Conservation (phyloP, 257 asterid species). For the Ocimum tenuiflorum region DNA sequence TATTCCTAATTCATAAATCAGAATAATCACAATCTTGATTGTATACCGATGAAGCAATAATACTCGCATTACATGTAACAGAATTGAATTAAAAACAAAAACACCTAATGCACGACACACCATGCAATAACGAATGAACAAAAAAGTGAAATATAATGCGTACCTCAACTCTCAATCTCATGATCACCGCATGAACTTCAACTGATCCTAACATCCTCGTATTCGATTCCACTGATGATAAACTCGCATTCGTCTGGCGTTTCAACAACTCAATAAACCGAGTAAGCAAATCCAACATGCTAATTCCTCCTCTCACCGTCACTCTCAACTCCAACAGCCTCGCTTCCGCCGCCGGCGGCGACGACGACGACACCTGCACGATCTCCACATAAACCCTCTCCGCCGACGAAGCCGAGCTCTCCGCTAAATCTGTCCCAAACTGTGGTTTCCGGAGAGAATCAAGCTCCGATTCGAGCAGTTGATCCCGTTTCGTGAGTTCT, state of each 20-base stretch:
- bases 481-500: conserved; percentile 38
- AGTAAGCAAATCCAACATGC: conserved; percentile 37
- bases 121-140: too few relatives aligned
- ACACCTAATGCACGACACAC: too few relatives aligned
- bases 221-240: conserved; percentile 47
- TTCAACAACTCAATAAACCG: conserved; percentile 50
- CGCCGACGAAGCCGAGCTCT: conserved; percentile 9
- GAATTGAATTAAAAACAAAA: too few relatives aligned
- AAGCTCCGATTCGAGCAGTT: conserved; percentile 39
- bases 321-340: conserved; percentile 56
- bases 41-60: too few relatives aligned
- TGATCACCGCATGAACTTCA: conserved; percentile 25
- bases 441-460: not conserved
- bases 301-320: conserved; percentile 33
- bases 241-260: conserved; percentile 18
- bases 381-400: conserved; percentile 35
- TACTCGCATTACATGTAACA: too few relatives aligned
- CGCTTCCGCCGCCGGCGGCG: conserved; percentile 41
- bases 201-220: conserved; percentile 33
- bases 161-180: conserved; percentile 58
- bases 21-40: too few relatives aligned
- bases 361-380: conserved; percentile 24
- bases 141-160: not conserved
- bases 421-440: not conserved
- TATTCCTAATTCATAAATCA: too few relatives aligned